Base-by-base conservation (phyloP, 805 yeast genomes). In the Ogataea saltuana region DNA sequence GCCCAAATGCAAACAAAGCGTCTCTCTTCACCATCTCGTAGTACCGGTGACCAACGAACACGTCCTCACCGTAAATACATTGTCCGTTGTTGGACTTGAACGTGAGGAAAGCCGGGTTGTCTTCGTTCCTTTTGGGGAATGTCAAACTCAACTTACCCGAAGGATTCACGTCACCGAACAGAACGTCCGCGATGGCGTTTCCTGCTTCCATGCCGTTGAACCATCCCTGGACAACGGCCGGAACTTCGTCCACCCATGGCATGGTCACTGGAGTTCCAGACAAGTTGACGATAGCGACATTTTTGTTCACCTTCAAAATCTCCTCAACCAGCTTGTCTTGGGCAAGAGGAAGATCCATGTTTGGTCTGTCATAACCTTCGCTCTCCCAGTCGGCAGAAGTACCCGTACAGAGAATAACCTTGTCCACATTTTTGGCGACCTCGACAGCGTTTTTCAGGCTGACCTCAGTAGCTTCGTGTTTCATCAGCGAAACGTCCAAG, bases 21-120 rank as follows among this genome's bases (percentile, higher is more conserved):
- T 68, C 68, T 31, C 60, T 63, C 48, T 72, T 69, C 27, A 65
- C 56, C 59, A 74, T 75, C 54, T 81, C 85, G 60, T 77, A 82
- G 64, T 64, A 78, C 46, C 79, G 67, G 66, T 81, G 80, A 16
- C 86, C 87, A 40, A 81, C 76, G 58, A 69, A 81, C 34, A 81
- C 75, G 55, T 80, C 85, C 59, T 82, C 88, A 45, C 86, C 85
- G 52, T 81, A 82, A 42, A 74, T 54, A 23, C 73, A 77, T 40
- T 72, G 63, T 33, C 85, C 84, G 54, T 70, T 69, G 54, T 73
- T 74, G 8, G 80, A 65, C 22, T 65, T 64, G 64, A 65, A 78
- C 61, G 72, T 77, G 54, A 77, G 60, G 60, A 58, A 80, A 0
- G 83, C 71, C 10, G 85, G 85, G 49, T 74, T 78, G 59, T 80